A percentile compares a stretch with the other conserved stretches of the same genome.
Evolutionary conservation across 768 basidiomycete species (phyloP).

Genomic region (Crassisporium funariophilum): DNA sequence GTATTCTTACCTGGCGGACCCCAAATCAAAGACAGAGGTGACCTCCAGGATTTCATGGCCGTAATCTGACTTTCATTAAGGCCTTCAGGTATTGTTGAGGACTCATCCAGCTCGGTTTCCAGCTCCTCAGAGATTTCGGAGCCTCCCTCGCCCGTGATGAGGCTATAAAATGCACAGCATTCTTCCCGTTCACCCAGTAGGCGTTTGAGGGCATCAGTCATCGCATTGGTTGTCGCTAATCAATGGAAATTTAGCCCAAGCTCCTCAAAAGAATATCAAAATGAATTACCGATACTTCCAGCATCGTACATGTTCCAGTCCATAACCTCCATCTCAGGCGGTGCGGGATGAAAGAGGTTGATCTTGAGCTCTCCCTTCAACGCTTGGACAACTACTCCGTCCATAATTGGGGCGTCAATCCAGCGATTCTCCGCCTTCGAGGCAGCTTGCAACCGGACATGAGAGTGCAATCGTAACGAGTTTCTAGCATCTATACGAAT

Average conservation of each 20-base stretch:
- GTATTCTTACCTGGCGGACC: slow-evolving; percentile 61
- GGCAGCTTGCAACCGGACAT: slow-evolving; percentile 62
- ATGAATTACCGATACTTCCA: slow-evolving; percentile 51
- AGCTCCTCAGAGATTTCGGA: slow-evolving; percentile 1
- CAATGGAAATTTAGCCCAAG: neutral
- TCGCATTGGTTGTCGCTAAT: slow-evolving; percentile 61
- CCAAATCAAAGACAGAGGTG: slow-evolving; percentile 61
- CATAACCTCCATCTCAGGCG: slow-evolving; percentile 60
- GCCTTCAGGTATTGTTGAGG: slow-evolving; percentile 12
- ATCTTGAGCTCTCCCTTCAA: slow-evolving; percentile 56
- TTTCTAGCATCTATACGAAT: slow-evolving; percentile 56
- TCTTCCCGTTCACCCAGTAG: slow-evolving; percentile 44
- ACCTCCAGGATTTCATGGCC: slow-evolving; percentile 49
- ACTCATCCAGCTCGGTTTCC: slow-evolving; percentile 2
- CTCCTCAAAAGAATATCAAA: neutral
- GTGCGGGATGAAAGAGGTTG: slow-evolving; percentile 55
- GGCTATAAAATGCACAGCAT: slow-evolving; percentile 51
- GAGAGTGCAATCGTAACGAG: slow-evolving; percentile 60
- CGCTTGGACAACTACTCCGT: slow-evolving; percentile 60
- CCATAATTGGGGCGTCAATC: slow-evolving; percentile 48
- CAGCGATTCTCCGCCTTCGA: slow-evolving; percentile 55
- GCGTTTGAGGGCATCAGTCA: slow-evolving; percentile 61
- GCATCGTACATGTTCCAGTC: slow-evolving; percentile 69
- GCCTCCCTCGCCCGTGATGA: slow-evolving; percentile 41
- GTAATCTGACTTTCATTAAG: slow-evolving; percentile 58